Conservation (phyloP, 2,329 filamentous ascomycete genomes). For the Colletotrichum theobromicola region DNA sequence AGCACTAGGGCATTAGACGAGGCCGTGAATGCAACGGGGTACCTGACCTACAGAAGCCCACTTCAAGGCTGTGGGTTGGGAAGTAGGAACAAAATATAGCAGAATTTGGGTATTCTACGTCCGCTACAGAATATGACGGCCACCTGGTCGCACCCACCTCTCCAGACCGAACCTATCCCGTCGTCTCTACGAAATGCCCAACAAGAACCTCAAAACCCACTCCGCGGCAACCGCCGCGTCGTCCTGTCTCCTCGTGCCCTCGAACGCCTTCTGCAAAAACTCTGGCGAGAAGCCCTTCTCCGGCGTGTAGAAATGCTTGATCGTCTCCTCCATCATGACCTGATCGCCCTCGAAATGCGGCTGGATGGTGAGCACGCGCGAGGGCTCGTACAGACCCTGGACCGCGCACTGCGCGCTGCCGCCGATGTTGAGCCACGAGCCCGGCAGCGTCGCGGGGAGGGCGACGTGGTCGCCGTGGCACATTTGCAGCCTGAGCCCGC, state of each 20-base stretch:
- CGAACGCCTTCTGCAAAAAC: not conserved
- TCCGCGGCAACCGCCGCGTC: not conserved
- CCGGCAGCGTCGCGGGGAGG: conserved; percentile 33
- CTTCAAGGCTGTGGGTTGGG: not conserved
- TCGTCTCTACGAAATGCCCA: not conserved
- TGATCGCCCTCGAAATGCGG: conserved; percentile 53
- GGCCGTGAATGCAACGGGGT: not conserved
- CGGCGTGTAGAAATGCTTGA: conserved; percentile 7
- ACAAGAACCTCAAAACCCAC: not conserved
- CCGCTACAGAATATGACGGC: not conserved
- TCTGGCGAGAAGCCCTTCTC: not conserved
- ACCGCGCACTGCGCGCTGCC: conserved; percentile 45
- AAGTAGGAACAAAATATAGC: too few relatives aligned
- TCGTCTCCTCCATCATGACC: conserved; percentile 40
- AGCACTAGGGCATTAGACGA: not conserved
- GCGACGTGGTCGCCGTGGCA: conserved; percentile 48
- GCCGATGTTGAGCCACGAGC: conserved; percentile 43
- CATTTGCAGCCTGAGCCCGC: conserved; percentile 46
- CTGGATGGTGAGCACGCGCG: conserved; percentile 46
- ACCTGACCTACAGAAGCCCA: not conserved
- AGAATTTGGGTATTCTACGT: not conserved
- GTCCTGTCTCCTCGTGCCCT: not conserved
- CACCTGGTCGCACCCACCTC: not conserved
- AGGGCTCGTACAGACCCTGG: conserved; percentile 47
- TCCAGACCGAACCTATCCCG: not conserved